phyloP scores from a whole-genome alignment of 2,329 filamentous ascomycete genomes.

The Zarea fungicola region DNA sequence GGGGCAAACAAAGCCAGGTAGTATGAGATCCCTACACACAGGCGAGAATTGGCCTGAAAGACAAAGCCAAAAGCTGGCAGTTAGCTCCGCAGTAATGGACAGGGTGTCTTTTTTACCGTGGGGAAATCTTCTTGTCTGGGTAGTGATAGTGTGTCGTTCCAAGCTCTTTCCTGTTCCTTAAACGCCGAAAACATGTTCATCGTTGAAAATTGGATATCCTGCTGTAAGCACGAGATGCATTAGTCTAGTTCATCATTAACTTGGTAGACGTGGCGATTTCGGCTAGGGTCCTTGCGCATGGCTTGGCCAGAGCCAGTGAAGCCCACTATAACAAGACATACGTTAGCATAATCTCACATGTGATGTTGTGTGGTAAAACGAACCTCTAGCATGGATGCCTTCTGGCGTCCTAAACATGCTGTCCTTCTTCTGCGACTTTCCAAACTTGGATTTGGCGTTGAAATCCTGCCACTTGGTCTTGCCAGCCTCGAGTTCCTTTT shows the following conservation, averaged over 20 bases:
- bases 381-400: conserved; percentile 80
- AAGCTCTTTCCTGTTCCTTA: conserved; percentile 12
- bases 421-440: conserved; percentile 70
- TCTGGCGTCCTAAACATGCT: conserved; percentile 97
- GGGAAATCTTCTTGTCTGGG: not conserved
- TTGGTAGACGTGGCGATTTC: conserved; percentile 81
- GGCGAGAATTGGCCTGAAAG: conserved; percentile 8
- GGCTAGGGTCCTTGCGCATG: conserved; percentile 87
- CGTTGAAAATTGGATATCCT: conserved; percentile 17
- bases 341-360: conserved; percentile 14
- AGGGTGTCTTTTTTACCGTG: conserved; percentile 31
- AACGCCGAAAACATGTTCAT: conserved; percentile 17
- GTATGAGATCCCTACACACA: not conserved
- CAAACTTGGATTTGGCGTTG: conserved; percentile 68
- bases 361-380: conserved; percentile 18
- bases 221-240: conserved; percentile 26
- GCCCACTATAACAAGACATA: conserved; percentile 59
- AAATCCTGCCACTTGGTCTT: conserved; percentile 97
- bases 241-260: conserved; percentile 68
- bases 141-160: not conserved
- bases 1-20: not conserved
- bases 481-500: conserved; percentile 81
- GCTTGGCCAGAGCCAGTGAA: conserved; percentile 93
- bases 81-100: conserved; percentile 38
- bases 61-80: conserved; percentile 19